These are phyloP conservation scores for Chenopodium formosanum DNA, from an alignment of 148 eudicot species.

Conservation along the genomic window DNA sequence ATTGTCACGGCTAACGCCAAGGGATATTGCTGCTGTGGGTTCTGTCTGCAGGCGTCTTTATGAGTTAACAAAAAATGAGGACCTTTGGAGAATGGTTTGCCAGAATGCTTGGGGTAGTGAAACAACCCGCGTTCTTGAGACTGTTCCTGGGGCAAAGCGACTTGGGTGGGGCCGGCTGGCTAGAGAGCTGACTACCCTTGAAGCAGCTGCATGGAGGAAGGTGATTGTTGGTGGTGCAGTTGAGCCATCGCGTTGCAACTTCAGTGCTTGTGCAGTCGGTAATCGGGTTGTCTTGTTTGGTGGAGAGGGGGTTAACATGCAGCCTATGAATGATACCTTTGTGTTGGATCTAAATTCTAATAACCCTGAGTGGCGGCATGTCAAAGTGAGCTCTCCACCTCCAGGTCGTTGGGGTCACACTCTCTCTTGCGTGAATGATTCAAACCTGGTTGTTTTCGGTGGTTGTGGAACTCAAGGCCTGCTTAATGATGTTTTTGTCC, in stretches of 20 bases:
- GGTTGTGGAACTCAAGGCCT: constrained; percentile 93
- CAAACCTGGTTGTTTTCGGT: constrained; percentile 84
- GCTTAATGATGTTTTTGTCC: constrained; percentile 79
- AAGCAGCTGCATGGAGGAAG: constrained; percentile 92
- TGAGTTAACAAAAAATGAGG: constrained; percentile 73
- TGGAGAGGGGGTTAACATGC: constrained; percentile 93
- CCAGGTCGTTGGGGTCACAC: constrained; percentile 99
- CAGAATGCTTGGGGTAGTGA: constrained; percentile 98
- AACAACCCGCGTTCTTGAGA: constrained; percentile 75
- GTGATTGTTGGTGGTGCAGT: constrained; percentile 80
- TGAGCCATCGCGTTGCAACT: constrained; percentile 96
- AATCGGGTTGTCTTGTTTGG: constrained; percentile 91
- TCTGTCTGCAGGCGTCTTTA: constrained; percentile 69
- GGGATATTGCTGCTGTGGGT: constrained; percentile 90
- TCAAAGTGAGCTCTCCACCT: constrained; percentile 88
- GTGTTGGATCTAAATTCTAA: constrained; percentile 75
- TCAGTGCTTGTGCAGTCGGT: constrained; percentile 97
- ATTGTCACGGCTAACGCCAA: constrained; percentile 73
- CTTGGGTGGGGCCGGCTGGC: constrained; percentile 95
- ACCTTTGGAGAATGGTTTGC: constrained; percentile 90
- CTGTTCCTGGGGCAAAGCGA: constrained; percentile 86
- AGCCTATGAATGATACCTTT: constrained; percentile 94
- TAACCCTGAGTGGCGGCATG: constrained; percentile 81
- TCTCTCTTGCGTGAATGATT: constrained; percentile 79
- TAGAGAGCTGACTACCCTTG: constrained; percentile 87